Evolutionary conservation across 2,329 filamentous ascomycete species (phyloP), one percentile per base, ranked within the genome.

Genomic region (Penicillium sumatraense): DNA sequence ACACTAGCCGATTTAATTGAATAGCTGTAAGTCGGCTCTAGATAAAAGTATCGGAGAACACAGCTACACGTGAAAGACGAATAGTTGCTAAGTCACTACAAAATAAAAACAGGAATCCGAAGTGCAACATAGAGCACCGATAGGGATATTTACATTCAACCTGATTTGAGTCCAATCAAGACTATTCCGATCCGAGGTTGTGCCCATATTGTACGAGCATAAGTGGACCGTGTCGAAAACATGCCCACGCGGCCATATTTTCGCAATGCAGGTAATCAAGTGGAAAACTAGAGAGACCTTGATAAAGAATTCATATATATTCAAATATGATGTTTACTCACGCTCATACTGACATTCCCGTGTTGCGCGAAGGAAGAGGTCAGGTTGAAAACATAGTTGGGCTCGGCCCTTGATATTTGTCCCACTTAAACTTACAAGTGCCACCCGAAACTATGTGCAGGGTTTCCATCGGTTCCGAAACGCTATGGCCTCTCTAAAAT

Each of bases 161-260:
- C 49, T n/a, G 41, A 21, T 6, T 16, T 33, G n/a, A 35, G 20
- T 40, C 61, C 56, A 64, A 64, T 64, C n/a, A 59, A 16, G 6
- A 33, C 3, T 3, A 21, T 56, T 63, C 61, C 60, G 58, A 59
- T 63, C 61, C 56, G 58, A 57, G 2, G 51, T 41, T 42, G 41
- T 36, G 41, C 40, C 42, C 27, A 54, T 45, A 38, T 42, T 55
- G 49, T 55, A 54, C 59, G 49, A 48, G 36, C 46, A 44, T 18
- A 16, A 48, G 11, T 41, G 16, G 13, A n/a, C 31, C 13, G 29
- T 51, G 41, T 29, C 31, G 18, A 31, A 33, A 38, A 5, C 7
- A 27, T 23, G 35, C 13, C 18, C 36, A 42, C 53, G 53, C 41
- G 53, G 27, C 45, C 16, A 27, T 49, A 41, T 52, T 42, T 41